Conservation (phyloP, 2,329 filamentous ascomycete genomes). For the Aspergillus novoparasiticus region DNA sequence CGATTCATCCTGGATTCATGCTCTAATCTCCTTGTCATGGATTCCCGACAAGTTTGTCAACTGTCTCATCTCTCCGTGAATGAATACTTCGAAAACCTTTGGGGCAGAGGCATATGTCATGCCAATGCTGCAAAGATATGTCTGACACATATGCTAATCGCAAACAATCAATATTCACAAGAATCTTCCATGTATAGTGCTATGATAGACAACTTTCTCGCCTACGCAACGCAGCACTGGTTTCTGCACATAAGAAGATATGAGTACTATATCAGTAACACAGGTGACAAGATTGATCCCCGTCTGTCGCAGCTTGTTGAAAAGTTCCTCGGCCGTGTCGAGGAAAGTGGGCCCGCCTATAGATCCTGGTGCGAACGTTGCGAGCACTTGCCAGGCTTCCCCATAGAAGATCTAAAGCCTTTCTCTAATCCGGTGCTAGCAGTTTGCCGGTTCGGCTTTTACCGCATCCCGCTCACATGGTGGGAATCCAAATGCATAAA, state of each 20-base stretch:
- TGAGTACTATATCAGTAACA: neutral
- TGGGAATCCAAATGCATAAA: neutral
- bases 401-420: neutral
- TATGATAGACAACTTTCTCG: neutral
- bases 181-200: neutral
- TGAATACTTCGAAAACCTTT: neutral
- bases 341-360: neutral
- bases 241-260: neutral
- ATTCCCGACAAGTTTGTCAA: neutral
- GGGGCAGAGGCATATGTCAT: neutral
- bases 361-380: neutral
- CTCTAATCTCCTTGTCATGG: neutral
- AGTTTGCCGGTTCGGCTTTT: neutral
- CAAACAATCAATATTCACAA: neutral
- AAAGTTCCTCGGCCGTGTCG: neutral
- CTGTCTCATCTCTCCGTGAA: neutral
- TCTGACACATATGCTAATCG: neutral
- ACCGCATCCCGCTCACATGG: neutral
- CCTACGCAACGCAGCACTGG: neutral
- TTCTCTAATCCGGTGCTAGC: neutral
- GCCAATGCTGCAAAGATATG: neutral
- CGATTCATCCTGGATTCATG: neutral
- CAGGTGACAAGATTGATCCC: neutral
- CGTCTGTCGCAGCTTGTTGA: neutral
- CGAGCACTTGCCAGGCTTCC: neutral